Percentiles rank a stretch among this genome's conserved stretches.
These are phyloP conservation scores for Chlamydomonas sp. DNA, from an alignment of 139 green algal genomes.

Conservation along the genomic window DNA sequence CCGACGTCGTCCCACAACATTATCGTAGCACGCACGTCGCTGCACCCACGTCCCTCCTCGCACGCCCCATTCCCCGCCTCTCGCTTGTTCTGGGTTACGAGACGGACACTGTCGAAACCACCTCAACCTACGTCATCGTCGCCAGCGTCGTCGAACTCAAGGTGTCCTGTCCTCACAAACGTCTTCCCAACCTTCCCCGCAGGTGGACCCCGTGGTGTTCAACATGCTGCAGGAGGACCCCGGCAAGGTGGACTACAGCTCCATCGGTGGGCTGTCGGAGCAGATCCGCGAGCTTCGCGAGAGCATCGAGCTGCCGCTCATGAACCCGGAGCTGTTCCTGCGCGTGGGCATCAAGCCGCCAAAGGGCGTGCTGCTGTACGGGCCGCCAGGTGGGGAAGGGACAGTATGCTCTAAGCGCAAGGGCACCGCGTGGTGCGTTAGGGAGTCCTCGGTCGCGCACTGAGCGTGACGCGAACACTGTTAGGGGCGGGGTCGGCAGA, in stretches of 20 bases:
- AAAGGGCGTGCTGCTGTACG: constrained; percentile 93
- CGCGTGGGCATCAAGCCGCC: constrained; percentile 98
- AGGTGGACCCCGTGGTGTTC: constrained; percentile 97
- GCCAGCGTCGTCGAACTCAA: too few relatives aligned
- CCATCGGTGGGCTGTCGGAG: constrained; percentile 95
- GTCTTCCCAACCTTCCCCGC: not conserved
- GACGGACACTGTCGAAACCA: too few relatives aligned
- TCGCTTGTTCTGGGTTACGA: too few relatives aligned
- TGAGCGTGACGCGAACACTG: too few relatives aligned
- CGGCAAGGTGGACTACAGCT: constrained; percentile 96
- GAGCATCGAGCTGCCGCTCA: constrained; percentile 97
- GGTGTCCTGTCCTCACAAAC: not conserved
- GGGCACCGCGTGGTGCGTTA: not conserved
- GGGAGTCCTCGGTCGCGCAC: not conserved
- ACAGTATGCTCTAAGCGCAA: too few relatives aligned
- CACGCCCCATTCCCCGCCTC: not conserved
- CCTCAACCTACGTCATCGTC: too few relatives aligned
- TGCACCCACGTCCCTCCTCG: not conserved
- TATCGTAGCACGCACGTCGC: too few relatives aligned
- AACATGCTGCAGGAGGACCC: constrained; percentile 99
- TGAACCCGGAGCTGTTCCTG: constrained; percentile 99
- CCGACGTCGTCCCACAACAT: too few relatives aligned
- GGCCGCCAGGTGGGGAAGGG: constrained; percentile 55
- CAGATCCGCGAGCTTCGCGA: constrained; percentile 97
- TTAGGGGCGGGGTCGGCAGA: too few relatives aligned